Evolutionary conservation across 1,139 yeast genomes (phyloP).

Genomic region (Saccharomyces hybrid): DNA sequence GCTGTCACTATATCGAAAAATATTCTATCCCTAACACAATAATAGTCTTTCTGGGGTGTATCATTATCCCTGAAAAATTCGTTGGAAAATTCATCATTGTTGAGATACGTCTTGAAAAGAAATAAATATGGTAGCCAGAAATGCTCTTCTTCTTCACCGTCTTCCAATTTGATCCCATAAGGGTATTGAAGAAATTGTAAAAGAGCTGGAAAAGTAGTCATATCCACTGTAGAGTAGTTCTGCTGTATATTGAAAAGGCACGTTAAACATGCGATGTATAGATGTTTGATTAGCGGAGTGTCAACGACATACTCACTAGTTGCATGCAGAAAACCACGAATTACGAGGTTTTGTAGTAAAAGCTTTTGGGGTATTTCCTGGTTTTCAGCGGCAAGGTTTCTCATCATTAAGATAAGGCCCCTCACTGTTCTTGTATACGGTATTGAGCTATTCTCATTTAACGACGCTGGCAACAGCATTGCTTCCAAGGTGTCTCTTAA

Average conservation of each 20-base stretch:
- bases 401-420: slow-evolving; percentile 30
- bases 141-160: slow-evolving; percentile 8
- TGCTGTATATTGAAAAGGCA: slow-evolving; percentile 24
- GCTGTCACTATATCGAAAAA: slow-evolving; percentile 12
- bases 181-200: slow-evolving; percentile 21
- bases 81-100: slow-evolving; percentile 24
- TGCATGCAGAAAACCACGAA: neutral
- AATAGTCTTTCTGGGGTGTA: slow-evolving; percentile 13
- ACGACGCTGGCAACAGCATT: neutral
- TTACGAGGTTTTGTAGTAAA: neutral
- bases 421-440: slow-evolving; percentile 13
- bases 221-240: slow-evolving; percentile 14
- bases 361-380: slow-evolving; percentile 14
- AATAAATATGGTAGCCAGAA: slow-evolving; percentile 17
- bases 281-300: neutral
- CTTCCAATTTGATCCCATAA: slow-evolving; percentile 1
- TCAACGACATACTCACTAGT: neutral
- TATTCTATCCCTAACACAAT: slow-evolving; percentile 4
- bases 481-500: slow-evolving; percentile 8
- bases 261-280: slow-evolving; percentile 15
- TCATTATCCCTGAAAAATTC: slow-evolving; percentile 19
- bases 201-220: slow-evolving; percentile 10
- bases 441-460: neutral
- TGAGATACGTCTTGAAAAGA: slow-evolving; percentile 19
- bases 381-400: slow-evolving; percentile 31